A percentile compares a stretch with the other conserved stretches of the same genome.
Evolutionary conservation across 208 protist genomes (phyloP).

Genomic region (Leishmania guyanensis): DNA sequence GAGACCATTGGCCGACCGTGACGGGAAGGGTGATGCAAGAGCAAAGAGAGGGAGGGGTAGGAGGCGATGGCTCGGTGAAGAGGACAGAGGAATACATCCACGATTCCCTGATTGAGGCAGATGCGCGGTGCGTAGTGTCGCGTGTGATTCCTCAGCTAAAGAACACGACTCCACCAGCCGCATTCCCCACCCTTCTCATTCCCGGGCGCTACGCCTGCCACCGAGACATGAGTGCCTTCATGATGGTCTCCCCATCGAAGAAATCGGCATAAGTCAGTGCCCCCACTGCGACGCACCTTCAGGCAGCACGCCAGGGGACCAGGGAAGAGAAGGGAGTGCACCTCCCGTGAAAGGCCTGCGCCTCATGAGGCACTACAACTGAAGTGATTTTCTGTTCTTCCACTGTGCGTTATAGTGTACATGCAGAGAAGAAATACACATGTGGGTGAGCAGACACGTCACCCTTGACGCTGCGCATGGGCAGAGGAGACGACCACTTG

Average conservation of each 20-base stretch:
- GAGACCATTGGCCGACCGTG: neutral
- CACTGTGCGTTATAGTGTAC: neutral
- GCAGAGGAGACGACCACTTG: neutral
- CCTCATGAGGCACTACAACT: neutral
- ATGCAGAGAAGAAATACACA: neutral
- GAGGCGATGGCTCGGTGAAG: neutral
- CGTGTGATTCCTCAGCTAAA: neutral
- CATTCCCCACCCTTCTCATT: neutral
- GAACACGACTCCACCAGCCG: neutral
- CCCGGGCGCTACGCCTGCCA: neutral
- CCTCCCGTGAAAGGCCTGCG: neutral
- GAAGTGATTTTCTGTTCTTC: neutral
- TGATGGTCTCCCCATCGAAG: neutral
- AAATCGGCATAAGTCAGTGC: neutral
- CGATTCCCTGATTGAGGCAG: neutral
- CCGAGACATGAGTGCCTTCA: neutral
- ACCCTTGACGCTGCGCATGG: neutral
- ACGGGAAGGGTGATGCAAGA: neutral
- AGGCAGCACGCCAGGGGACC: neutral
- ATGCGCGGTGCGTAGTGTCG: neutral
- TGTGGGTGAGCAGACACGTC: neutral
- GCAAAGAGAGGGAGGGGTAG: neutral
- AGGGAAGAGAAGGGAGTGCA: neutral
- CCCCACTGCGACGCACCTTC: neutral
- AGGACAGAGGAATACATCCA: neutral